A percentile compares a stretch with the other conserved stretches of the same genome.
These are phyloP conservation scores for Yamadazyma triangularis DNA, from an alignment of 1,139 yeast species.

Conservation along the genomic window DNA sequence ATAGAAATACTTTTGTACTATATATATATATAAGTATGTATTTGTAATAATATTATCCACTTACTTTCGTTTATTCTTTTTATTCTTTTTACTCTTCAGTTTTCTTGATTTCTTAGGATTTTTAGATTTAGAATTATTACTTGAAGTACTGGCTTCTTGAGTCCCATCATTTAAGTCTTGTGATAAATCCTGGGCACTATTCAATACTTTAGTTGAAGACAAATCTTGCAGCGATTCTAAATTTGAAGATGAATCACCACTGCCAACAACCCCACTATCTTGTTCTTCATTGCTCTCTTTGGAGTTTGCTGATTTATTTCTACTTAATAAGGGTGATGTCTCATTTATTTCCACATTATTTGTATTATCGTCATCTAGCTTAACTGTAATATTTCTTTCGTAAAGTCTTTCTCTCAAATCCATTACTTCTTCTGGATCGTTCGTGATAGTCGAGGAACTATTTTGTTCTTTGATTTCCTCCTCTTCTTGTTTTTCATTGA, in stretches of 20 bases:
- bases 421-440: slow-evolving; percentile 39
- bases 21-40: too few relatives aligned
- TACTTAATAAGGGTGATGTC: slow-evolving; percentile 3
- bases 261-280: too few relatives aligned
- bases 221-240: not conserved
- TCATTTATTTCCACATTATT: slow-evolving; percentile 2
- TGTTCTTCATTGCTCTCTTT: too few relatives aligned
- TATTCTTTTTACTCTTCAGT: slow-evolving; percentile 2
- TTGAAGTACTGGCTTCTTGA: not conserved
- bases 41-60: too few relatives aligned
- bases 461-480: slow-evolving; percentile 13
- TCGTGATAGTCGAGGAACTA: slow-evolving; percentile 19
- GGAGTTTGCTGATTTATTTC: not conserved
- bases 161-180: too few relatives aligned
- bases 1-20: too few relatives aligned
- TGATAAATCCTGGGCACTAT: not conserved
- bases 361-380: slow-evolving; percentile 1
- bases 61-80: slow-evolving; percentile 1
- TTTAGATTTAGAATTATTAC: not conserved
- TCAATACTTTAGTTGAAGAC: not conserved
- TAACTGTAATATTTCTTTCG: slow-evolving; percentile 20
- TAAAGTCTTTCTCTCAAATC: slow-evolving; percentile 34
- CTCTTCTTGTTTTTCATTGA: slow-evolving; percentile 11
- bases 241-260: not conserved
- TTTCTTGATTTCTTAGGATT: slow-evolving; percentile 2